Evolutionary conservation across 108 stramenopile genomes (phyloP).

Genomic region (Fistulifera pelliculosa): DNA sequence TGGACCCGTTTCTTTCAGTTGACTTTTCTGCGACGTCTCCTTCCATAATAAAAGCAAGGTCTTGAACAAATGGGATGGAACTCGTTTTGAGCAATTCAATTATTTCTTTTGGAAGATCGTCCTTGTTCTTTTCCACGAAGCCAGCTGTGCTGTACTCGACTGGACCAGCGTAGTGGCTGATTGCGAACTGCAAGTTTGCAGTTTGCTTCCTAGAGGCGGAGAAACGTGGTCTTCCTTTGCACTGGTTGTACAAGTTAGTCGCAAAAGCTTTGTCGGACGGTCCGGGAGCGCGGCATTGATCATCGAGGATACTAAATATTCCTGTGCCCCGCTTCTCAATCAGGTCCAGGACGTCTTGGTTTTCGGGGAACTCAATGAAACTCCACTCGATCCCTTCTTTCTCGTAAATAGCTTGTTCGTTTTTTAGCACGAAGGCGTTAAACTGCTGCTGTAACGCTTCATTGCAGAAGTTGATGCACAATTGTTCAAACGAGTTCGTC

Average conservation of each 20-base stretch:
- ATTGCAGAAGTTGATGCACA: slow-evolving; percentile 96
- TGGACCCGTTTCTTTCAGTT: neutral
- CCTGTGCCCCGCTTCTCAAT: slow-evolving; percentile 77
- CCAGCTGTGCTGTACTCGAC: slow-evolving; percentile 80
- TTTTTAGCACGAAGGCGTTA: slow-evolving; percentile 76
- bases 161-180: slow-evolving; percentile 80
- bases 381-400: slow-evolving; percentile 75
- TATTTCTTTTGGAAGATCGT: slow-evolving; percentile 83
- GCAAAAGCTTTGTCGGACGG: slow-evolving; percentile 63
- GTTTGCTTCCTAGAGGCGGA: slow-evolving; percentile 48
- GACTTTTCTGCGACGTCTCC: neutral
- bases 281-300: slow-evolving; percentile 67
- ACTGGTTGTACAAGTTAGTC: slow-evolving; percentile 46
- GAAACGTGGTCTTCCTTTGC: slow-evolving; percentile 43
- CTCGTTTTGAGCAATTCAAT: slow-evolving; percentile 47
- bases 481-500: slow-evolving; percentile 85
- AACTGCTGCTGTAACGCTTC: slow-evolving; percentile 90
- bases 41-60: slow-evolving; percentile 36
- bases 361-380: slow-evolving; percentile 91
- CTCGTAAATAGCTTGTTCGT: slow-evolving; percentile 83
- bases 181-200: slow-evolving; percentile 50
- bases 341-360: slow-evolving; percentile 93
- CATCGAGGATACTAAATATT: slow-evolving; percentile 73
- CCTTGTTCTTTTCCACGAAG: slow-evolving; percentile 89
- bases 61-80: slow-evolving; percentile 29